Evolutionary conservation across 495 filamentous ascomycete genomes (phyloP), one percentile per base, ranked within the genome.

Genomic region (Bacidia rubella): DNA sequence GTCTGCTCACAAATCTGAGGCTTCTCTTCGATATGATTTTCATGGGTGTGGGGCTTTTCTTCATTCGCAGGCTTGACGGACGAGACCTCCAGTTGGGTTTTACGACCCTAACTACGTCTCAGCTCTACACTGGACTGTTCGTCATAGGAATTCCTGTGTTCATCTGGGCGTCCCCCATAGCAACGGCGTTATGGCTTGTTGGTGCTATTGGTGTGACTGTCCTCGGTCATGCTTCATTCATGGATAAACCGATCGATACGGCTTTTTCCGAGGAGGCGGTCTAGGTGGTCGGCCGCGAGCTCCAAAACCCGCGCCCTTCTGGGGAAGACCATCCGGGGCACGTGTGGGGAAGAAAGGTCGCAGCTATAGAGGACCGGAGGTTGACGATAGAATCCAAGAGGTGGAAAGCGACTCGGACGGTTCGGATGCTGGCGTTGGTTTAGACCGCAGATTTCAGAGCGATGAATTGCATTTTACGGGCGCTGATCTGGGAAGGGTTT

Each of bases 181-280:
- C 74, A 48, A 89, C 87, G 21, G 74, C 84, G 53, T 78, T 97
- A 58, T 98, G 93, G 93, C 75, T 98, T 63, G 87, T 97, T 62
- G 93, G 92, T 57, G 93, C 92, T 22, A 86, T 80, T 57, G 90
- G 86, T 60, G 86, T 95, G 65, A 83, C 79, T 65, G 89, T 96
- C 54, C 73, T 97, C 56, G 93, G 93, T 69, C 92, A 98, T 72
- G 92, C 92, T 60, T 76, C 87, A 48, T 80, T 98, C 63, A 82
- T 98, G 83, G 92, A 98, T 70, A 95, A 95, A 76, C 90, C 90
- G 35, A 95, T 97, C 75, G 92, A 96, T 80, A 90, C 90, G 89
- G 89, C 90, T 98, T 98, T 98, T 96, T 98, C 93, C 78, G 92
- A 95, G 92, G 93, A 97, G 90, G 92, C 89, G 90, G 90, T 96